Evolutionary conservation across 2,329 filamentous ascomycete genomes (phyloP), one percentile per base, ranked within the genome.

Genomic region (Xylaria digitata): DNA sequence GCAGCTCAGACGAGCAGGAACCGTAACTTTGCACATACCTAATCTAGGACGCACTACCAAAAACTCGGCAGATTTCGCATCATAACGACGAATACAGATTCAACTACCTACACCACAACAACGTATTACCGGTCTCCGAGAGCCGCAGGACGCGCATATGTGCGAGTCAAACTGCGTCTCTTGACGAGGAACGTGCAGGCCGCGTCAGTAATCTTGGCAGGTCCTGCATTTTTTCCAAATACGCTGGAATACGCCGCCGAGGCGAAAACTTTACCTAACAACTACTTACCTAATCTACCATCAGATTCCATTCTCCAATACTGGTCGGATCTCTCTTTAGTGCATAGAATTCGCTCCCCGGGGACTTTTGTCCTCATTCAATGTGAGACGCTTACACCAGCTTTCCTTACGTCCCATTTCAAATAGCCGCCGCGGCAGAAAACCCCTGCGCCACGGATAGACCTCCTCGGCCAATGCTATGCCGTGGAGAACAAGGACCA

Each of bases 381-480:
- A 63, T 56, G 34, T 66, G 64, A 66, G 64, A 66, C 64, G 42
- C 19, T 58, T 45, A 45, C 61, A 49, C n/a, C 59, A 42, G 46
- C 30, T 37, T 21, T 19, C 34, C 49, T 26, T 26, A 40, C 23
- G 37, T 55, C 53, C 30, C 59, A 42, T 66, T 59, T 21, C 32
- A 66, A 64, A 67, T 67, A 64, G 65, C 61, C 61, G 65, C 54
- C 19, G 45, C 61, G 65, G 65, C 56, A 61, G 56, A 67, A 67
- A 13, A 34, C 56, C 43, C 61, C 56, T 40, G 61, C 53, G 61
- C 65, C 55, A 45, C 65, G 52, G 40, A 56, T 60, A 52, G 56
- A 57, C 55, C 61, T 57, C 61, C 48, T 57, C 37, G 56, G 56
- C 56, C 45, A 45, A 60, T 30, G 46, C 61, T 45, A 49, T 56